Conservation (phyloP, 306 rosid genomes). For the Corylus heterophylla region DNA sequence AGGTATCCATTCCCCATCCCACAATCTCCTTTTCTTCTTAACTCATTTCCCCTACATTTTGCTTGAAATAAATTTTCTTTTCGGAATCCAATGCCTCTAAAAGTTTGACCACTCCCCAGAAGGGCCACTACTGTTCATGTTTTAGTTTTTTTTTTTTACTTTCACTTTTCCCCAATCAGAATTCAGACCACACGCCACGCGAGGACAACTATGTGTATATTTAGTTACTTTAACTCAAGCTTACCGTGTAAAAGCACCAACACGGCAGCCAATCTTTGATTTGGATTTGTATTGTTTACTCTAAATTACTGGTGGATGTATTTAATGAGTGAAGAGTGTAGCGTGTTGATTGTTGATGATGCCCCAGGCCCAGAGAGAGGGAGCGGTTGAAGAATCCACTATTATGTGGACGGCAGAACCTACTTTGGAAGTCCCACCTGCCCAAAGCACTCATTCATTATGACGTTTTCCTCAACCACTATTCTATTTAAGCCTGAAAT, state of each 20-base stretch:
- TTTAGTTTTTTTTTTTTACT: conserved; percentile 17
- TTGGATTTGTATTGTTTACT: too few relatives aligned
- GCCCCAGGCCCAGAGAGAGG: too few relatives aligned
- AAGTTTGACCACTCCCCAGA: conserved; percentile 26
- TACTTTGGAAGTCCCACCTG: conserved; percentile 50
- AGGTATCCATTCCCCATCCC: conserved; percentile 51
- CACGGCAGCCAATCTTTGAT: background rate
- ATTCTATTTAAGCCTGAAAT: background rate
- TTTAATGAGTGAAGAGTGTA: conserved; percentile 44
- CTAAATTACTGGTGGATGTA: background rate
- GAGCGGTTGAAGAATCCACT: conserved; percentile 38
- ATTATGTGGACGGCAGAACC: conserved; percentile 35
- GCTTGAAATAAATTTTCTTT: conserved; percentile 5
- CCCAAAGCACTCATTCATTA: conserved; percentile 39
- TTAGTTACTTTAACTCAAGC: background rate
- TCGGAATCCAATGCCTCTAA: conserved; percentile 32
- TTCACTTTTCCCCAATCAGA: conserved; percentile 16
- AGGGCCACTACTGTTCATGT: background rate
- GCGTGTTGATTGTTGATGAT: too few relatives aligned
- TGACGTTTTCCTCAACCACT: conserved; percentile 33
- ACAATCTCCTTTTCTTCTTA: conserved; percentile 7
- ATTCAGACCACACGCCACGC: background rate
- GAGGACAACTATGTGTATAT: too few relatives aligned
- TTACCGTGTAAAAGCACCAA: background rate
- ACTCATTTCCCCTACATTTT: background rate